Evolutionary conservation across 768 basidiomycete genomes (phyloP), one percentile per base, ranked within the genome.

Genomic region (Pulveroboletus ravenelii): DNA sequence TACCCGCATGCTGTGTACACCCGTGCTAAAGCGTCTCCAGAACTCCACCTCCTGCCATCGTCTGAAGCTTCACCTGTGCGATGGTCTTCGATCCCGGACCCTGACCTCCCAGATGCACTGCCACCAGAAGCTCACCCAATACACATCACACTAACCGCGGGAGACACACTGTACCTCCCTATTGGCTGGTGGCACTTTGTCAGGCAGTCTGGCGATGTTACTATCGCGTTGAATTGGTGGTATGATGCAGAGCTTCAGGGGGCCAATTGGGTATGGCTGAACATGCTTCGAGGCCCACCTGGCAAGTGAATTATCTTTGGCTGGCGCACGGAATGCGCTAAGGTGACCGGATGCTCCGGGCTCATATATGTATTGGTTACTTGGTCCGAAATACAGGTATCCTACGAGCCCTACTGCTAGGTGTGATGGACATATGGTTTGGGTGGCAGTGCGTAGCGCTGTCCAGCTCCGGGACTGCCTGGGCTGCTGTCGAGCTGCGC

Each of bases 171-270:
- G 17, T 95, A 92, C 67, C 79, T 96, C 17, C 94, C 94, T n/a
- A 79, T 86, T 5, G 85, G 90, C 0, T 96, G 94, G 94, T 95
- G 87, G 86, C 93, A 95, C 64, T 79, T 89, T 61, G 91, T 95
- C 32, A 76, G 81, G 36, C 93, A 96, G 63, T 72, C 78, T 4
- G 78, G 75, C 4, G 72, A 75, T 52, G 71, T 74, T 20, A 82
- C 79, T 1, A 80, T 92, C 51, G 88, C 89, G 2, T 59, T 89
- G 18, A 93, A 93, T 61, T 92, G 87, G 84, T 93, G 90, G 90
- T 91, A 89, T 63, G 90, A 93, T 59, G 76, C 85, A 56, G 86
- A 90, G 63, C 77, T 84, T 64, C 70, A 76, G 48, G 88, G 89
- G 13, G 78, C 79, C 71, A 69, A 76, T 7, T 91, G 88, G 87